These are phyloP conservation scores for Boletus barrowsii DNA, from an alignment of 768 basidiomycete genomes.

Conservation along the genomic window DNA sequence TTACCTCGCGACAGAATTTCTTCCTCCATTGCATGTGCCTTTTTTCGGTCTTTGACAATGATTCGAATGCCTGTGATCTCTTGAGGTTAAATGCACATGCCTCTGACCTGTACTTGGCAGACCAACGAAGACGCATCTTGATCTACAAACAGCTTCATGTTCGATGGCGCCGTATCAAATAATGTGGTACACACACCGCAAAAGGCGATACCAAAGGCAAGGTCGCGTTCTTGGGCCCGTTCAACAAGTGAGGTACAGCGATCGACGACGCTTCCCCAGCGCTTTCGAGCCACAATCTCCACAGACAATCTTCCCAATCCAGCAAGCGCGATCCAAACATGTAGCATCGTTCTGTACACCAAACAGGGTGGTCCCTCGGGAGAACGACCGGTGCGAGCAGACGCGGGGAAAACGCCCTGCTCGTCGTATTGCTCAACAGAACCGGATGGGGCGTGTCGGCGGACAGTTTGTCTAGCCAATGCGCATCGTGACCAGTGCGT, in stretches of 20 bases:
- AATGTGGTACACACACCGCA: conserved; percentile 15
- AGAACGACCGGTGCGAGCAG: conserved; percentile 45
- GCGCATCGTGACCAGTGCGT: conserved; percentile 18
- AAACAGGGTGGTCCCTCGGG: conserved; percentile 44
- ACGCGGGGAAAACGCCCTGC: conserved; percentile 38
- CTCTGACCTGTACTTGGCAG: conserved; percentile 48
- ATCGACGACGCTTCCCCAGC: conserved; percentile 39
- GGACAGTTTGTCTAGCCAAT: conserved; percentile 15
- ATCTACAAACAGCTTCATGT: conserved; percentile 25
- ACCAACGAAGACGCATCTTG: conserved; percentile 43
- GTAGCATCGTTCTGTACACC: conserved; percentile 63
- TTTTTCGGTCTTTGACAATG: conserved; percentile 35
- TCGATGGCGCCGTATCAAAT: neutral
- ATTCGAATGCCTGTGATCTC: conserved; percentile 34
- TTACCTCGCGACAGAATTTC: conserved; percentile 52
- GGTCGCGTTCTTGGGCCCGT: conserved; percentile 5
- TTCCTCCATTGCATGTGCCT: conserved; percentile 53
- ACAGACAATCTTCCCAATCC: conserved; percentile 66
- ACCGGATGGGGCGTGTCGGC: conserved; percentile 19
- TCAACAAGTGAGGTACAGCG: conserved; percentile 7
- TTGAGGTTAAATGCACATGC: conserved; percentile 49
- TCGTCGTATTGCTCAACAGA: conserved; percentile 29
- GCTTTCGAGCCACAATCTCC: conserved; percentile 59
- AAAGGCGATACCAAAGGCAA: conserved; percentile 12
- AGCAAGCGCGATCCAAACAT: conserved; percentile 40